A percentile compares a stretch with the other conserved stretches of the same genome.
Evolutionary conservation across 1,284 basidiomycete genomes (phyloP).

Genomic region (Moesziomyces antarcticus): DNA sequence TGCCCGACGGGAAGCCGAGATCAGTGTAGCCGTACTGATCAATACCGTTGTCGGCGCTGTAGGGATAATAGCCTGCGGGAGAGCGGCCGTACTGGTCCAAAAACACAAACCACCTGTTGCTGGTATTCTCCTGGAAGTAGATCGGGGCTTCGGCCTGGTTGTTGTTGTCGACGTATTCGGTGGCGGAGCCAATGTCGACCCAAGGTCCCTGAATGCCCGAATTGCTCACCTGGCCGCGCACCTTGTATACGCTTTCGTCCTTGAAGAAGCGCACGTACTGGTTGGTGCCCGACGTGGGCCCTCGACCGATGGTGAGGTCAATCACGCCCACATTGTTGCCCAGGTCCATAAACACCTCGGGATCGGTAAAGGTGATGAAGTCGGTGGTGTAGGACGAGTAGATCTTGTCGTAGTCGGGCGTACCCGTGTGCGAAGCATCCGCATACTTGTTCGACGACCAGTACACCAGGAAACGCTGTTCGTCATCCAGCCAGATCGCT

Average conservation of each 20-base stretch:
- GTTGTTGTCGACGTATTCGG: constrained; percentile 24
- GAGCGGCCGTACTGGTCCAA: constrained; percentile 32
- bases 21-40: constrained; percentile 27
- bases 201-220: constrained; percentile 19
- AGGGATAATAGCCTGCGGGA: constrained; percentile 29
- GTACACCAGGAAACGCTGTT: constrained; percentile 28
- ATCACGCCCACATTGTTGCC: constrained; percentile 18
- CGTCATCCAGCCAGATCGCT: constrained; percentile 18
- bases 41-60: constrained; percentile 23
- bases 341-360: constrained; percentile 26
- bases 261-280: constrained; percentile 38
- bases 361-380: constrained; percentile 21
- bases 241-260: constrained; percentile 26
- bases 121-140: constrained; percentile 22
- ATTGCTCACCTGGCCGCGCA: constrained; percentile 29
- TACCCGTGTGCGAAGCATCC: constrained; percentile 26
- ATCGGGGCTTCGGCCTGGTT: constrained; percentile 25
- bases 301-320: constrained; percentile 21
- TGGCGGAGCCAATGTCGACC: constrained; percentile 15
- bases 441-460: constrained; percentile 35
- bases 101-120: constrained; percentile 22
- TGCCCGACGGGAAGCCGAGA: constrained; percentile 29
- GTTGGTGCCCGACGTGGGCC: constrained; percentile 7
- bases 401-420: constrained; percentile 29
- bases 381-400: constrained; percentile 30